phyloP scores from a whole-genome alignment of 1,139 yeast genomes.

The Yamadazyma triangularis region DNA sequence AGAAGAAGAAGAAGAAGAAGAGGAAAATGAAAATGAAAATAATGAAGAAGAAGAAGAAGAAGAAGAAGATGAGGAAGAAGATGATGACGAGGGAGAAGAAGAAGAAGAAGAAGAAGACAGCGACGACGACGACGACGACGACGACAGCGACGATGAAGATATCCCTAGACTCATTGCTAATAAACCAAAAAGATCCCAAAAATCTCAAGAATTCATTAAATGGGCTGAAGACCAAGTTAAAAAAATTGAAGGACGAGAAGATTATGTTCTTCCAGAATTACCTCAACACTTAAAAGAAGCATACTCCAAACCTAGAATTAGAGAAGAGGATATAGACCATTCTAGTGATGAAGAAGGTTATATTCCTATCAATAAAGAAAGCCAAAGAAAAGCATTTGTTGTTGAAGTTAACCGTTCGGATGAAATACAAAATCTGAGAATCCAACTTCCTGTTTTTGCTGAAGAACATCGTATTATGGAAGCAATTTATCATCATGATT shows the following conservation, averaged over 20 bases:
- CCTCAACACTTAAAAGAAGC: conserved; percentile 44
- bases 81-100: conserved; percentile 22
- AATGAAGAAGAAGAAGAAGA: conserved; percentile 13
- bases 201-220: conserved; percentile 47
- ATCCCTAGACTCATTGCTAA: conserved; percentile 30
- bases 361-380: conserved; percentile 50
- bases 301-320: conserved; percentile 37
- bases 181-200: conserved; percentile 39
- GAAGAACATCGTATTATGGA: conserved; percentile 96
- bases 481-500: conserved; percentile 88
- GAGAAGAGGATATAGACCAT: conserved; percentile 63
- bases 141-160: conserved; percentile 16
- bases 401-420: conserved; percentile 64
- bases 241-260: conserved; percentile 55
- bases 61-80: conserved; percentile 14
- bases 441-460: conserved; percentile 79
- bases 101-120: conserved; percentile 15
- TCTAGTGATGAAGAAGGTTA: conserved; percentile 53
- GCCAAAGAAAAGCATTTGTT: conserved; percentile 60
- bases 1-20: conserved; percentile 17
- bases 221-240: conserved; percentile 61
- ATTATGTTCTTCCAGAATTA: conserved; percentile 46
- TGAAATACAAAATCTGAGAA: conserved; percentile 61
- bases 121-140: conserved; percentile 16
- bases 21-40: conserved; percentile 17